These are phyloP conservation scores for Phyllosticta citribraziliensis DNA, from an alignment of 2,329 filamentous ascomycete species.

Conservation along the genomic window DNA sequence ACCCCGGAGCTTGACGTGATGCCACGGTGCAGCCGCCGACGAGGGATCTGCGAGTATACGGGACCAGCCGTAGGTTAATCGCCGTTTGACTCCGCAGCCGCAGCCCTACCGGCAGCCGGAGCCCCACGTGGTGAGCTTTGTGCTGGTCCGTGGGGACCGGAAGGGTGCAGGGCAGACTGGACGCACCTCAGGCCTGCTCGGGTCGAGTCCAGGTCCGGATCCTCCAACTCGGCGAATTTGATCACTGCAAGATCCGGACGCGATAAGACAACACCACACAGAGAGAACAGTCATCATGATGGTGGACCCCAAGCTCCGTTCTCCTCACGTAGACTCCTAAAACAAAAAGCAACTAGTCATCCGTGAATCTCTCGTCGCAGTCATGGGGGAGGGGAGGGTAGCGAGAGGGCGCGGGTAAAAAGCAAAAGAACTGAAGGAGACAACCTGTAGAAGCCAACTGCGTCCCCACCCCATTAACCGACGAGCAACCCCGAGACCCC, in stretches of 20 bases:
- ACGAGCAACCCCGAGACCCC: background rate
- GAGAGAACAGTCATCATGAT: background rate
- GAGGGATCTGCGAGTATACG: background rate
- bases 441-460: background rate
- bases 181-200: background rate
- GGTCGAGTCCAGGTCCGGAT: background rate
- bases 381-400: background rate
- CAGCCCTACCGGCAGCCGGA: conserved; percentile 7
- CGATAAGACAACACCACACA: background rate
- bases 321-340: background rate
- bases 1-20: background rate
- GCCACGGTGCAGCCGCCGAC: background rate
- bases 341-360: background rate
- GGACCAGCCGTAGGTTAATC: background rate
- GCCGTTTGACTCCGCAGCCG: background rate
- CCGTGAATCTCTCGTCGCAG: background rate
- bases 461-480: conserved; percentile 1
- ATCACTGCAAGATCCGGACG: background rate
- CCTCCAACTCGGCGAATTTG: background rate
- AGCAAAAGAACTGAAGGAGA: background rate
- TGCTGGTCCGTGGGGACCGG: conserved; percentile 6
- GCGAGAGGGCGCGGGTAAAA: background rate
- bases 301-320: background rate
- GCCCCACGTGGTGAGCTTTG: conserved; percentile 8
- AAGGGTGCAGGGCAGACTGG: background rate